Evolutionary conservation across 139 green algal species (phyloP).

Genomic region (Coelastrella sp.): DNA sequence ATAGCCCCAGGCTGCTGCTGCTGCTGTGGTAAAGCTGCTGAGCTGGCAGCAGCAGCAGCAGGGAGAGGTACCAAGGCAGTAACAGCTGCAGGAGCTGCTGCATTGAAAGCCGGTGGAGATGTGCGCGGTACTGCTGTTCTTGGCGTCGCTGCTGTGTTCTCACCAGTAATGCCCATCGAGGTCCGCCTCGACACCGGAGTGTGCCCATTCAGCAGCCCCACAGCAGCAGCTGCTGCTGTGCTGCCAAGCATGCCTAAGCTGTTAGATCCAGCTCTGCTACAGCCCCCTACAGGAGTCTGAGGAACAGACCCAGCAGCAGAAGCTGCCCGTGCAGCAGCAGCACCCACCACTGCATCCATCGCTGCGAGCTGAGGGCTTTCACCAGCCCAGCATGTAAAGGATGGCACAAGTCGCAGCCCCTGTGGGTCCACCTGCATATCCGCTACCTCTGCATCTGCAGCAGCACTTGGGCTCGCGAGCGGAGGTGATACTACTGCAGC

Average conservation of each 20-base stretch:
- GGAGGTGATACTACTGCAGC: background rate
- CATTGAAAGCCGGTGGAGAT: background rate
- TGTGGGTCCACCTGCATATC: background rate
- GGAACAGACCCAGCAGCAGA: background rate
- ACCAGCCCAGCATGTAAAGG: conserved; percentile 13
- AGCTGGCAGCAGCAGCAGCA: no score
- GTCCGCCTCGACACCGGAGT: background rate
- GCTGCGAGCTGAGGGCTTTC: background rate
- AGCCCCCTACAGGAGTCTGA: background rate
- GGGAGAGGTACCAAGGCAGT: no score
- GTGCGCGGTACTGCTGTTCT: no score
- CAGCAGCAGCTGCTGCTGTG: background rate
- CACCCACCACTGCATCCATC: background rate
- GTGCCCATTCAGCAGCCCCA: background rate
- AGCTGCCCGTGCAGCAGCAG: conserved; percentile 1
- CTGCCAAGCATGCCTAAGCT: background rate
- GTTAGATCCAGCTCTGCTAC: background rate
- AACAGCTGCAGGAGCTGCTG: background rate
- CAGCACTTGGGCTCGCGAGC: background rate
- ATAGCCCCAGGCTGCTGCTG: conserved; percentile 23
- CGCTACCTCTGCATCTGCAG: background rate
- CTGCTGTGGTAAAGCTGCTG: conserved; percentile 9
- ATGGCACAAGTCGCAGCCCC: background rate
- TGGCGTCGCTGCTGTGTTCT: background rate
- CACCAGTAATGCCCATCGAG: background rate